Base-by-base conservation (phyloP, 1,284 basidiomycete genomes). In the Trametes versicolor region DNA sequence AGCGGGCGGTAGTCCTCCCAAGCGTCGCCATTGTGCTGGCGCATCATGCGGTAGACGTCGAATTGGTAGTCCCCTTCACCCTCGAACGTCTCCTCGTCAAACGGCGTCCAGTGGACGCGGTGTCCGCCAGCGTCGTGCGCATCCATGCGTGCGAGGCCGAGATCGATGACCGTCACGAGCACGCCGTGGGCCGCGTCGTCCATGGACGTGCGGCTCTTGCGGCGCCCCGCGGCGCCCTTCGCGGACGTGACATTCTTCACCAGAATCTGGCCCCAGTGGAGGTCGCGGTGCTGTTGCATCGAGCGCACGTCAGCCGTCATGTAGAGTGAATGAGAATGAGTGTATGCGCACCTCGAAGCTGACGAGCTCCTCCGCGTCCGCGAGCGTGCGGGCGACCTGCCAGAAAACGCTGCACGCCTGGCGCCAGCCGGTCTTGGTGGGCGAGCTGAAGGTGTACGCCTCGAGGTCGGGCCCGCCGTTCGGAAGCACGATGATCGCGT, bases 211-310 rank as follows among this genome's bases (percentile, higher is more conserved):
- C 74, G 81, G 29, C 71, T 70, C 7, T 71, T 62, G 50, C 62
- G 29, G 27, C 63, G 68, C 62, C 74, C 50, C 4, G 23, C n/a
- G 21, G 25, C 19, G 77, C 77, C 61, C 73, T 78, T 61, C 77
- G 75, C 34, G n/a, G 81, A 74, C 17, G n/a, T n/a, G n/a, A 83
- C 51, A 61, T 85, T 82, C 71, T 88, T 89, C 53, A 99, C 88
- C 12, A 99, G 86, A 55, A 99, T 92, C 77, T 99, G 98, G n/a
- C 97, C 97, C 89, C 96, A 96, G 74, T 99, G 97, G 39, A 99
- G 84, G 77, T 99, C 97, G 21, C 97, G 95, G 78, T 99, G 98
- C 94, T 98, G 74, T 34, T 25, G n/a, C 13, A 9, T n/a, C 62
- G 45, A 55, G 4, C 27, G 25, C 15, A 7, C n/a, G 23, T 49